Conservation (phyloP, 768 basidiomycete genomes). For the Dictyophora rubrovolvata region DNA sequence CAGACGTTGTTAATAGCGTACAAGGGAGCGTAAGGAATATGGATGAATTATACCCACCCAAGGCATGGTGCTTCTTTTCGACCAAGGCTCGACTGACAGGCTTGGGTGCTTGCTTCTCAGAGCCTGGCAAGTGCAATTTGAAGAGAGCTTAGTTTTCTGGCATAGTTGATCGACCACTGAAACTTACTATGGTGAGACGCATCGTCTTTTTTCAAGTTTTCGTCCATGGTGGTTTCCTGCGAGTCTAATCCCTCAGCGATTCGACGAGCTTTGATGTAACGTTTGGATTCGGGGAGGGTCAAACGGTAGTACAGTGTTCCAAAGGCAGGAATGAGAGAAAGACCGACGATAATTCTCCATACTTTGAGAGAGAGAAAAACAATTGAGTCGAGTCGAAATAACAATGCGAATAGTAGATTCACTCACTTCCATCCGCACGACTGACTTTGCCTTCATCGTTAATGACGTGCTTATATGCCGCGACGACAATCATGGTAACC, state of each 20-base stretch:
- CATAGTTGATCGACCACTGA: background rate
- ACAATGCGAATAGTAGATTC: background rate
- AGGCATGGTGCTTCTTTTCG: constrained; percentile 42
- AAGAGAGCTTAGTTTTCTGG: no score
- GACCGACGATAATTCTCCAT: constrained; percentile 67
- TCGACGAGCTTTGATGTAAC: constrained; percentile 38
- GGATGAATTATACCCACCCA: constrained; percentile 32
- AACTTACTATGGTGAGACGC: constrained; percentile 6
- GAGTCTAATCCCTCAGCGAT: constrained; percentile 1
- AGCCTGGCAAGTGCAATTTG: no score
- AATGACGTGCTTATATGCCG: constrained; percentile 55
- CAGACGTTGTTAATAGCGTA: background rate
- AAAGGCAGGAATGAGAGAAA: constrained; percentile 67
- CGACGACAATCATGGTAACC: constrained; percentile 52
- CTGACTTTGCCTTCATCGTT: constrained; percentile 44
- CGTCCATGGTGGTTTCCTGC: background rate
- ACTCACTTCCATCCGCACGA: constrained; percentile 62
- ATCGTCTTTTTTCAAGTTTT: constrained; percentile 22
- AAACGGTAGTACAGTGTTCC: constrained; percentile 68
- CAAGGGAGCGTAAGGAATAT: background rate
- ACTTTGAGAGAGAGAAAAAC: constrained; percentile 23
- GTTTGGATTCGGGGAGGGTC: constrained; percentile 58
- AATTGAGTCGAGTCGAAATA: background rate
- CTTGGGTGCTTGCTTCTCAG: constrained; percentile 1
- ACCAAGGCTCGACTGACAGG: constrained; percentile 16